These are phyloP conservation scores for Salix dunnii DNA, from an alignment of 345 rosid species.

Conservation along the genomic window DNA sequence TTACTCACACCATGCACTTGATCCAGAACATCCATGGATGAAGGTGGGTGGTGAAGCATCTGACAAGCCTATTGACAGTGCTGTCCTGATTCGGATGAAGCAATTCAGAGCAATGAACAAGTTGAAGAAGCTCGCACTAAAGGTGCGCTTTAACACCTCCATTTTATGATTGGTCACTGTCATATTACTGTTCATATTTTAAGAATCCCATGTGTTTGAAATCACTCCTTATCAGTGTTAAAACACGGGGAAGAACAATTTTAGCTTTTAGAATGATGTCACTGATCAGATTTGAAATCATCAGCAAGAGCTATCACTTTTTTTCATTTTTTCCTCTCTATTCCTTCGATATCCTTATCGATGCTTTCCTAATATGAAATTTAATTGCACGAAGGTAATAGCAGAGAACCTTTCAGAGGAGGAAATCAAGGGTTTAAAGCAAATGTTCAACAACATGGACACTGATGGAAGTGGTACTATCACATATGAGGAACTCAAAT, in stretches of 20 bases:
- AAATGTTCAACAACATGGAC: slow-evolving; percentile 35
- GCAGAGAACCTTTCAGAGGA: slow-evolving; percentile 30
- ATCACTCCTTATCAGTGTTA: background rate
- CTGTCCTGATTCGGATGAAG: slow-evolving; percentile 24
- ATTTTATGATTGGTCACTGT: background rate
- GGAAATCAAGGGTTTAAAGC: slow-evolving; percentile 33
- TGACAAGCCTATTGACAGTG: slow-evolving; percentile 23
- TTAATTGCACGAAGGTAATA: slow-evolving; percentile 19
- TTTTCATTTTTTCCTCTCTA: background rate
- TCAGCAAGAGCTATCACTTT: background rate
- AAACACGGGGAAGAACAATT: too few relatives aligned
- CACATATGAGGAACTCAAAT: slow-evolving; percentile 35
- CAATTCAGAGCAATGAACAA: slow-evolving; percentile 38
- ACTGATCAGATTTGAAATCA: background rate
- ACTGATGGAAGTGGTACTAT: slow-evolving; percentile 34
- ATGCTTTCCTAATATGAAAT: background rate
- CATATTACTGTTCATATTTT: background rate
- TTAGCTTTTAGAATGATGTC: background rate
- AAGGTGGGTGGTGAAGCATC: slow-evolving; percentile 24
- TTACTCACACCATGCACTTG: background rate
- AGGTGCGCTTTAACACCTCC: slow-evolving; percentile 5
- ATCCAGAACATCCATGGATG: slow-evolving; percentile 35
- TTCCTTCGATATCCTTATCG: background rate
- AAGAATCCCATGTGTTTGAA: background rate
- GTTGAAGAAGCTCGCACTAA: slow-evolving; percentile 31